These are phyloP conservation scores for Fusarium sp. DNA, from an alignment of 2,329 filamentous ascomycete genomes.

Conservation along the genomic window DNA sequence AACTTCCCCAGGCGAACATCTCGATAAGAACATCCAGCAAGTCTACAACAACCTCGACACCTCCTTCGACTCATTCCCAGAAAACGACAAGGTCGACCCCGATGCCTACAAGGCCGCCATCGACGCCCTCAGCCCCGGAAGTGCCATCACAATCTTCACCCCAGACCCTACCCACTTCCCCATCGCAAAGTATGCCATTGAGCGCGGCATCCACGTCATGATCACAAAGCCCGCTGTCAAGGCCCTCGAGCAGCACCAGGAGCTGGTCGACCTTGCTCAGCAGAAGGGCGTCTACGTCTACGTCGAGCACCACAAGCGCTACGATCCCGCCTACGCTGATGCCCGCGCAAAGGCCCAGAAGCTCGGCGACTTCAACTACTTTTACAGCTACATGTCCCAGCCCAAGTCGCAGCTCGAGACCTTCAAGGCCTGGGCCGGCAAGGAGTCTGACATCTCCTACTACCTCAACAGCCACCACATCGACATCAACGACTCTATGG, in stretches of 20 bases:
- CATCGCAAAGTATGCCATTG: constrained; percentile 92
- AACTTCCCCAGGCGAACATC: constrained; percentile 74
- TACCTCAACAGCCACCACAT: constrained; percentile 97
- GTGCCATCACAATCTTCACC: constrained; percentile 96
- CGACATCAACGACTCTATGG: constrained; percentile 94
- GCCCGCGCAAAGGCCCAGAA: constrained; percentile 81
- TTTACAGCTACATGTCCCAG: constrained; percentile 97
- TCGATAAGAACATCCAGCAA: constrained; percentile 87
- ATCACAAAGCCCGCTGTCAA: constrained; percentile 96
- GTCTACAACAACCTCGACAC: constrained; percentile 92
- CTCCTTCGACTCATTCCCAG: constrained; percentile 85
- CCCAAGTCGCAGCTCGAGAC: constrained; percentile 92
- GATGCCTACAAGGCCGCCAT: constrained; percentile 92
- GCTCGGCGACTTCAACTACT: constrained; percentile 97
- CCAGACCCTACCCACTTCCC: constrained; percentile 93
- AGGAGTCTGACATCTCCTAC: constrained; percentile 93
- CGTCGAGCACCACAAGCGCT: constrained; percentile 97
- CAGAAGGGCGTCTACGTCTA: constrained; percentile 89
- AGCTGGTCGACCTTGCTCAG: constrained; percentile 78
- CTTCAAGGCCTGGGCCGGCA: constrained; percentile 94
- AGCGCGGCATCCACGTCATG: constrained; percentile 88
- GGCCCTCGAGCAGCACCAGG: constrained; percentile 81
- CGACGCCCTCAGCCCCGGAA: constrained; percentile 82
- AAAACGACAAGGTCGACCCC: constrained; percentile 78
- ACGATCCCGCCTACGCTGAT: constrained; percentile 92